Evolutionary conservation across 805 yeast species (phyloP), one percentile per base, ranked within the genome.

Genomic region (Cyberlindnera nakhonratchasimensis): DNA sequence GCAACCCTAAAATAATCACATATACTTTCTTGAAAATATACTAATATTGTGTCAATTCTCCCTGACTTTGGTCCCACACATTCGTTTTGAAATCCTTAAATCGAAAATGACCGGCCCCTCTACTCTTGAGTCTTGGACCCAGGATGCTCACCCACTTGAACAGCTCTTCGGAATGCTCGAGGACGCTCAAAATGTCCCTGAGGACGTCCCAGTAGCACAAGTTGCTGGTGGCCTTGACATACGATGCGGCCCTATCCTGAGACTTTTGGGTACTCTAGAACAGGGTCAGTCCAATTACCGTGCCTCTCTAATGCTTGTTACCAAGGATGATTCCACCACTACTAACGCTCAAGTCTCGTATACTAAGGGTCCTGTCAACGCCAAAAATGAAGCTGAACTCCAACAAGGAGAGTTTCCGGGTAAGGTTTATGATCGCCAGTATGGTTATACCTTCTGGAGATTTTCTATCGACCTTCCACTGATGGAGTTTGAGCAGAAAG

Each of bases 181-280:
- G 32, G 36, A 13, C 16, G 49, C 47, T 1, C 52, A 48, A 28
- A 34, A 40, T 5, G 43, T 39, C 4, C 49, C 52, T 9, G 25
- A 28, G 5, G 30, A 37, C 8, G 40, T 42, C 5, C 52, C 52
- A n/a, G 29, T 43, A 18, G 14, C 43, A 3, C 40, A 37, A 7
- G 37, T 28, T 8, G 39, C 43, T 32, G 57, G 53, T 16, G 57
- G 53, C 1, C 65, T 71, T 2, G 71, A 74, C 29, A 67, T 81
- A 17, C 65, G 71, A 37, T 80, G 86, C 58, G 98, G 98, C 2
- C 98, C 98, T 0, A 67, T 82, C 23, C 63, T 90, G 37, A 70
- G 93, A 43, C 74, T 82, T 36, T 65, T 79, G 45, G 89, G 83
- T 6, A 76, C 83, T 35, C 64, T 70, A 33, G 88, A 85, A 49